These are phyloP conservation scores for Xylaria nigripes DNA, from an alignment of 495 filamentous ascomycete species.

Conservation along the genomic window DNA sequence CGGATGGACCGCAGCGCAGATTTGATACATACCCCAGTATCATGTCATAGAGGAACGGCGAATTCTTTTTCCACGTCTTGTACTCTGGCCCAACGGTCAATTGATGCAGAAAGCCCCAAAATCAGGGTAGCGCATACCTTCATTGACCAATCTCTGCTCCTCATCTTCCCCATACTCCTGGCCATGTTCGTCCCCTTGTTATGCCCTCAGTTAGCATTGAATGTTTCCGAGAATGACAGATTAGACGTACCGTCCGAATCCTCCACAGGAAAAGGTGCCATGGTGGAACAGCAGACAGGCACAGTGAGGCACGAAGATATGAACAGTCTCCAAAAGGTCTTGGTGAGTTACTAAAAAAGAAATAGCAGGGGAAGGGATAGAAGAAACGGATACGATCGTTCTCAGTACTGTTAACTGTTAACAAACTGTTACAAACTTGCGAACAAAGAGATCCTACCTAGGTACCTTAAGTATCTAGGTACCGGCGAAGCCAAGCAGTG, in stretches of 20 bases:
- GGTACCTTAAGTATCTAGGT: too few species aligned
- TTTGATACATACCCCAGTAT: constrained; percentile 55
- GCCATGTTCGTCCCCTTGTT: constrained; percentile 39
- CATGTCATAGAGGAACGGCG: constrained; percentile 95
- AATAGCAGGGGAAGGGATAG: neutral
- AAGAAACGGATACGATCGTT: neutral
- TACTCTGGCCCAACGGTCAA: constrained; percentile 58
- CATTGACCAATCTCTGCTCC: constrained; percentile 81
- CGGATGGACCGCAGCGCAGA: neutral
- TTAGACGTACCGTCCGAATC: constrained; percentile 42
- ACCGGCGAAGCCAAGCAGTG: too few species aligned
- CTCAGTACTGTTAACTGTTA: too few species aligned
- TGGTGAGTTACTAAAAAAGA: neutral
- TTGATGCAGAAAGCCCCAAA: neutral
- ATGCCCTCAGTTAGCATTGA: constrained; percentile 11
- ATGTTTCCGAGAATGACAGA: neutral
- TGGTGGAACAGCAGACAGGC: constrained; percentile 15
- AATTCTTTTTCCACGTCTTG: constrained; percentile 99
- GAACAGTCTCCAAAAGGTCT: neutral
- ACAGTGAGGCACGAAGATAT: neutral
- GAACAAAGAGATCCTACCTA: too few species aligned
- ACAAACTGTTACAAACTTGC: too few species aligned
- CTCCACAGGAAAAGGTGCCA: constrained; percentile 41
- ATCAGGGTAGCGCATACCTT: constrained; percentile 48
- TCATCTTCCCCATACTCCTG: constrained; percentile 64